Evolutionary conservation across 2,329 filamentous ascomycete species (phyloP), one percentile per base, ranked within the genome.

Genomic region (Aspergillus hiratsukae): DNA sequence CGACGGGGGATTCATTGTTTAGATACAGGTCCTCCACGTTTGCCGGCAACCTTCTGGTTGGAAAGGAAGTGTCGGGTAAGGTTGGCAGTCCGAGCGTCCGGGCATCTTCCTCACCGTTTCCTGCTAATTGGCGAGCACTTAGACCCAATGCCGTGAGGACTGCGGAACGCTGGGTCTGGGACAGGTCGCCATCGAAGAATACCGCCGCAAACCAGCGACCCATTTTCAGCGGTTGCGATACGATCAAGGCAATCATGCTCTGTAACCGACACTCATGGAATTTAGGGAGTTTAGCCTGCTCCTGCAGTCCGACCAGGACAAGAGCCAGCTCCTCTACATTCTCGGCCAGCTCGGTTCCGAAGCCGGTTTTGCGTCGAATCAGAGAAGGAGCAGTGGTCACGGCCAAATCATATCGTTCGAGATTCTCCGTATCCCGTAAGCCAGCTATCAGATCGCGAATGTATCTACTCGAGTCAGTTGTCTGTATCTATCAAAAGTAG

Each of bases 111-210:
- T 80, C 74, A 19, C 88, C 85, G 61, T 89, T 85, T 0, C 94
- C 92, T 1, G 91, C 90, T 9, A 99, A 75, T 72, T 97, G 92
- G 57, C 93, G 84, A 2, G 90, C 90, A 29, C 88, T 85, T 0
- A 99, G 77, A 0, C 92, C 93, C 3, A 99, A 77, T 0, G 90
- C 87, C 21, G 90, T 87, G 52, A 99, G 85, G 40, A 97, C 81
- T 0, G 89, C 85, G 7, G 88, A 89, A 41, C 94, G 83, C 70
- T 97, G 93, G 0, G 87, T 84, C 40, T 97, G 78, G 0, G 92
- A 96, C 72, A 94, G 92, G 69, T 99, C 94, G 17, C 92, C 92
- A 45, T 91, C 87, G 69, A 97, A 97, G 69, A 94, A 95, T 0
- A 89, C 88, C 55, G 87, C 85, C 3, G 88, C 86, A 57, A 95